These are phyloP conservation scores for Boletus huronensis DNA, from an alignment of 768 basidiomycete species.

Conservation along the genomic window DNA sequence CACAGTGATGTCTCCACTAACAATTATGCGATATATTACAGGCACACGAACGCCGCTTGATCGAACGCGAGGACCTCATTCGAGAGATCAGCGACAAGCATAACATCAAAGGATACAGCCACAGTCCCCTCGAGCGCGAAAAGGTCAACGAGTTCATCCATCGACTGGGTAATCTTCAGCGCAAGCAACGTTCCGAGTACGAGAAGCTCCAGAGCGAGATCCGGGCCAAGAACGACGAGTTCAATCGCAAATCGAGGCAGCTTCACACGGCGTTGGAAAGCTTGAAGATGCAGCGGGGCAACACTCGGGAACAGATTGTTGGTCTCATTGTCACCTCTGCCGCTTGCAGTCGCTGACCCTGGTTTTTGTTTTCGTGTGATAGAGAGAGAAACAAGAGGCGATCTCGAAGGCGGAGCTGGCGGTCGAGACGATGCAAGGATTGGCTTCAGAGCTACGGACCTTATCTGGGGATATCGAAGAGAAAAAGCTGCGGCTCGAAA, in stretches of 20 bases:
- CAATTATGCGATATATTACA: constrained; percentile 25
- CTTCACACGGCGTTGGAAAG: constrained; percentile 54
- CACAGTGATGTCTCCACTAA: neutral
- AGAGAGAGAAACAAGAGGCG: constrained; percentile 51
- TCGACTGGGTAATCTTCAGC: constrained; percentile 58
- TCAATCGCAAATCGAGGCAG: constrained; percentile 53
- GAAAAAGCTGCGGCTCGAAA: constrained; percentile 57
- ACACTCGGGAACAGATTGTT: constrained; percentile 58
- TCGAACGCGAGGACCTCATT: constrained; percentile 70
- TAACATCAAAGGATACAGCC: constrained; percentile 70
- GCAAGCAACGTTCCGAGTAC: constrained; percentile 57
- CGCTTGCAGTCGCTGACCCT: neutral
- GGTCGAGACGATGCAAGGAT: constrained; percentile 53
- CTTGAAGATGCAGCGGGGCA: constrained; percentile 50
- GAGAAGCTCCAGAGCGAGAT: constrained; percentile 69
- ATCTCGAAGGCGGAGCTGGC: constrained; percentile 51
- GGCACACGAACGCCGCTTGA: constrained; percentile 70
- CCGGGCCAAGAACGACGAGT: constrained; percentile 57
- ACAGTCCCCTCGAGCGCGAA: constrained; percentile 64
- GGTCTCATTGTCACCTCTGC: constrained; percentile 12
- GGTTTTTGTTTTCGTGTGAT: neutral
- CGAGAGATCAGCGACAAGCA: constrained; percentile 64
- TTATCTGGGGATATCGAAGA: constrained; percentile 66
- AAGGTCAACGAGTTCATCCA: constrained; percentile 73
- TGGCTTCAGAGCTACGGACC: constrained; percentile 52